Base-by-base conservation (phyloP, 352 stramenopile species). In the Globisporangium alternatum region DNA sequence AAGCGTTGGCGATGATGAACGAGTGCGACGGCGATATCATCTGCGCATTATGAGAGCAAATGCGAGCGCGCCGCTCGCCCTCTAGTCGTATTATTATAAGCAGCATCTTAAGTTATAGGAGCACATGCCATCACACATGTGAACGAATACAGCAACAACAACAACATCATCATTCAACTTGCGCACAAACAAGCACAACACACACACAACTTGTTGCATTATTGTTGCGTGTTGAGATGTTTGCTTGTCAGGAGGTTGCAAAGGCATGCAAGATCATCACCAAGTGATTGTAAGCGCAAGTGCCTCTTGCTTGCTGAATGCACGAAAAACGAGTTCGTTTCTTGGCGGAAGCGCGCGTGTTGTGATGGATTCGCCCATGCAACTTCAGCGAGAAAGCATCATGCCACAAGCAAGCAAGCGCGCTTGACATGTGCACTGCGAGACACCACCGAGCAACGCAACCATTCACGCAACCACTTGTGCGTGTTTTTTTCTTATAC, bases 21-120 rank as follows among this genome's bases (percentile, higher is more conserved):
- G 49, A 56, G 8, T 56, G 28, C 28, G 58, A 64, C 22, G 44
- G 31, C 21, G 58, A 57, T 5, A 57, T 64, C 39, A 28, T 62
- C 41, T 45, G 28, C 33, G 58, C 45, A 22, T 41, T 64, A 64
- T 64, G 58, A 64, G 33, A 37, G 7, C 6, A 21, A 3, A 25
- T 13, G 48, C 47, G 28, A 53, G n/a, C 25, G 21, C 22, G 10
- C 21, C 12, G 22, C n/a, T 52, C n/a, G n/a, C 45, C 10, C 5
- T 21, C 21, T 25, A 25, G 22, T 19, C 48, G 25, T 56, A n/a
- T 6, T 39, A 39, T 56, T 56, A 56, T 39, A 9, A 21, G 39
- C 28, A 39, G 15, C n/a, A 31, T 21, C 31, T 33, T 39, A 56
- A 39, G 28, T 56, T 56, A 39, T 47, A 47, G 15, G 37, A 47